Base-by-base conservation (phyloP, 2,329 filamentous ascomycete species). In the Xylaria sp. region DNA sequence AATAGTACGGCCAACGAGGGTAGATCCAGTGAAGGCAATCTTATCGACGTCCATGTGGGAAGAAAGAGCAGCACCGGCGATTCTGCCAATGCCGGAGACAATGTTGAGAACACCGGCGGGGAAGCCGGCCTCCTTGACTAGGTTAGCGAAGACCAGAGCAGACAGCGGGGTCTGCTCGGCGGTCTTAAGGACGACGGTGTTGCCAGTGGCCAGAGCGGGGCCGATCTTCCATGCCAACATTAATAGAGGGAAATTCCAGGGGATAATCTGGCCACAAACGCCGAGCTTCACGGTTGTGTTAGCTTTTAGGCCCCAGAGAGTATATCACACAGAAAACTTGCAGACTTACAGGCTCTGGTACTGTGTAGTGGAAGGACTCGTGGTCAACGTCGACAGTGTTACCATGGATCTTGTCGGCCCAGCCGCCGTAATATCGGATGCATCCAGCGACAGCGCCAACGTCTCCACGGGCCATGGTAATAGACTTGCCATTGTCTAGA, bases 341-440 rank as follows among this genome's bases (percentile, higher is more conserved):
- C 4, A 56, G 9, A 81, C 85, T 75, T 79, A 88, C 84, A 10
- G 93, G 92, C 86, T 97, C 93, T 74, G 89, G 88, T 77, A 88
- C 85, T 72, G 92, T 94, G 84, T 96, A 97, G 84, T 93, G 91
- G 84, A 97, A 93, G 81, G 90, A 93, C 73, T 92, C 90, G 67
- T 88, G 87, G 76, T 87, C 84, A 74, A 93, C 92, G 76, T 97
- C 92, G 73, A 96, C 90, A 65, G 93, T 93, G 86, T 94, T 93
- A 81, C 94, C 93, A 81, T 90, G 87, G 73, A 96, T 90, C 89
- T 97, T 97, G 86, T 97, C 94, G 76, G 93, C 92, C 90, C 92
- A 97, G 70, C 94, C 94, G 77, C 88, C 93, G 79, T 94, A 96
- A 84, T 95, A 97, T 81, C 94, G 89, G 77, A 97, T 81, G 83